These are phyloP conservation scores for Penicillium freii DNA, from an alignment of 2,329 filamentous ascomycete genomes.

Conservation along the genomic window DNA sequence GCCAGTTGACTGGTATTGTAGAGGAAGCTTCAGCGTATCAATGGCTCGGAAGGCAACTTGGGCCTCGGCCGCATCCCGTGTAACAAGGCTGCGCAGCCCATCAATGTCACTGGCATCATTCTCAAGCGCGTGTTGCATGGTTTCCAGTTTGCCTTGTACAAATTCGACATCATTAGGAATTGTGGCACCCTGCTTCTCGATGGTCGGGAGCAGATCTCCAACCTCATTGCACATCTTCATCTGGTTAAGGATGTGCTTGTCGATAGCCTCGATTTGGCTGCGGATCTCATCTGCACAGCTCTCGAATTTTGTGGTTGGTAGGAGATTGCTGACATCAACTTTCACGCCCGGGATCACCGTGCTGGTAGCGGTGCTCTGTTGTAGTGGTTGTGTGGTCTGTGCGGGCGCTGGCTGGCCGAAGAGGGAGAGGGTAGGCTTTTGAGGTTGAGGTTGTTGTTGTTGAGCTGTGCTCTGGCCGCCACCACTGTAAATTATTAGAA, in stretches of 20 bases:
- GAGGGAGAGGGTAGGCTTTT: conserved; percentile 46
- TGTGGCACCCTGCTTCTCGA: conserved; percentile 62
- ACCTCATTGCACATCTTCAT: conserved; percentile 72
- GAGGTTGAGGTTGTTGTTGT: conserved; percentile 39
- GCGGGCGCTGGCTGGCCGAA: conserved; percentile 38
- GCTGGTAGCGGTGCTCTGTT: conserved; percentile 32
- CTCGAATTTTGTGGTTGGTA: conserved; percentile 86
- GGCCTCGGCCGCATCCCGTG: conserved; percentile 67
- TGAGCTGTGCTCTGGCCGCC: conserved; percentile 27
- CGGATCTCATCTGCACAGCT: conserved; percentile 83
- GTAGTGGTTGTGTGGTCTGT: conserved; percentile 28
- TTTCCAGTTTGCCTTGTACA: conserved; percentile 60
- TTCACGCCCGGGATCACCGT: conserved; percentile 65
- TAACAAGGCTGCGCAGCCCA: conserved; percentile 55
- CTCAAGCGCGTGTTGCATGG: conserved; percentile 61
- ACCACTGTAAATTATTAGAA: conserved; percentile 18
- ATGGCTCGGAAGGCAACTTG: conserved; percentile 70
- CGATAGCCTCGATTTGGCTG: conserved; percentile 71
- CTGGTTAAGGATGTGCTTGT: conserved; percentile 75
- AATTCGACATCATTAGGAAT: conserved; percentile 66
- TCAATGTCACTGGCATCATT: conserved; percentile 63
- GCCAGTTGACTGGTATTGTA: conserved; percentile 57
- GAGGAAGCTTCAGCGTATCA: conserved; percentile 70
- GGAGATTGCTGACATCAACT: conserved; percentile 74
- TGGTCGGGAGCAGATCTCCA: conserved; percentile 65